These are phyloP conservation scores for Sinapis alba DNA, from an alignment of 441 rosid species.

Conservation along the genomic window DNA sequence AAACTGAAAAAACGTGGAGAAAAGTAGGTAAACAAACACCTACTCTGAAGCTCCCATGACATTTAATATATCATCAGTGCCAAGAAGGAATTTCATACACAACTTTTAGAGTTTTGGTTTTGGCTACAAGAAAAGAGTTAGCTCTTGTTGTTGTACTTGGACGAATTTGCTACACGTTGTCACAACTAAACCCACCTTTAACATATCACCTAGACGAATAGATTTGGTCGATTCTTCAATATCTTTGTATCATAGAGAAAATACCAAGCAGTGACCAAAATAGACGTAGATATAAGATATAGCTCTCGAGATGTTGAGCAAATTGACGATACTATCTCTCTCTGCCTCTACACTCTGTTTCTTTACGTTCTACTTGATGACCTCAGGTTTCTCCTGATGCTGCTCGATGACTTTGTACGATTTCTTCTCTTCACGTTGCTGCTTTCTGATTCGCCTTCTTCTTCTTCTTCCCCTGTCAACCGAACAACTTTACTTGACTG, in stretches of 20 bases:
- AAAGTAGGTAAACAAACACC: conserved; percentile 18
- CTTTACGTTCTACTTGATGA: conserved; percentile 18
- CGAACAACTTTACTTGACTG: neutral
- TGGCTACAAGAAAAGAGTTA: too few species aligned
- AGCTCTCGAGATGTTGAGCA: conserved; percentile 36
- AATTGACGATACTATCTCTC: conserved; percentile 8
- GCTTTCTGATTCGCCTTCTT: conserved; percentile 33
- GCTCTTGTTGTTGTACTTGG: too few species aligned
- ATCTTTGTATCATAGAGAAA: neutral
- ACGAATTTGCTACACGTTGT: too few species aligned
- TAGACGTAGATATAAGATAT: conserved; percentile 6
- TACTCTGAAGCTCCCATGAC: neutral
- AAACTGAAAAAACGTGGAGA: conserved; percentile 18
- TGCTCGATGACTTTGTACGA: conserved; percentile 12
- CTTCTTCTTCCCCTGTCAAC: conserved; percentile 35
- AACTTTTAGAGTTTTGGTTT: too few species aligned
- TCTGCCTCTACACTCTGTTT: neutral
- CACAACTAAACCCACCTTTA: too few species aligned
- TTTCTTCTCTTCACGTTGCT: conserved; percentile 10
- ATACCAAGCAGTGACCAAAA: conserved; percentile 5
- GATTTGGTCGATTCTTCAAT: neutral
- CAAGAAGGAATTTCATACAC: too few species aligned
- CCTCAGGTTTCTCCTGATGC: conserved; percentile 29
- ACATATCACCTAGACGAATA: neutral
- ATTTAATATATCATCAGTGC: too few species aligned